These are phyloP conservation scores for Phlegmacium glaucopus DNA, from an alignment of 768 basidiomycete species.

Conservation along the genomic window DNA sequence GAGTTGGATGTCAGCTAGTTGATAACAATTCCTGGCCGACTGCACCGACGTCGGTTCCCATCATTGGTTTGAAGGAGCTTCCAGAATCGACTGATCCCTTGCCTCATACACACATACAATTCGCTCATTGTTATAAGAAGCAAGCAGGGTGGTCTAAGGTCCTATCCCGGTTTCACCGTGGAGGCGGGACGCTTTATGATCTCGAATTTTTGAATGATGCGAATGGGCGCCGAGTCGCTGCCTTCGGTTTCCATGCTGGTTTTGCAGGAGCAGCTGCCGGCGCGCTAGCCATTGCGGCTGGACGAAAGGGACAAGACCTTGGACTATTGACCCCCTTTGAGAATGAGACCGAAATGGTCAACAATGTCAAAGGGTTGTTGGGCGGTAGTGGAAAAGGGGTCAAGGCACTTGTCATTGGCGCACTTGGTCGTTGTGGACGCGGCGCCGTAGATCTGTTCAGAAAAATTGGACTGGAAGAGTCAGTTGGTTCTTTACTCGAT, in stretches of 20 bases:
- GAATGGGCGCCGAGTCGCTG: slow-evolving; percentile 86
- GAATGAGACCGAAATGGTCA: slow-evolving; percentile 84
- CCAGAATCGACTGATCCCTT: slow-evolving; percentile 78
- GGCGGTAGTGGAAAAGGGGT: slow-evolving; percentile 69
- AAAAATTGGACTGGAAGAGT: slow-evolving; percentile 96
- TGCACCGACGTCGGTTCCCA: slow-evolving; percentile 71
- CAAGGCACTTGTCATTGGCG: slow-evolving; percentile 92
- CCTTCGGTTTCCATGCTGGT: slow-evolving; percentile 97
- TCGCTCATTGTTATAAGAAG: slow-evolving; percentile 96
- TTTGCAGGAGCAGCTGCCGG: slow-evolving; percentile 97
- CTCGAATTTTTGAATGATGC: slow-evolving; percentile 92
- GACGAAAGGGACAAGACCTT: slow-evolving; percentile 55
- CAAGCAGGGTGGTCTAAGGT: slow-evolving; percentile 92
- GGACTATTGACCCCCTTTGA: slow-evolving; percentile 75
- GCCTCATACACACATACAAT: slow-evolving; percentile 94
- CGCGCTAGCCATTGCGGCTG: slow-evolving; percentile 74
- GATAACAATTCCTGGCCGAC: slow-evolving; percentile 86
- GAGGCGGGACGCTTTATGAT: slow-evolving; percentile 87
- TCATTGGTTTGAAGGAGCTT: slow-evolving; percentile 98
- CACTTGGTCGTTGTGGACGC: slow-evolving; percentile 89
- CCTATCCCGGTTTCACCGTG: slow-evolving; percentile 80
- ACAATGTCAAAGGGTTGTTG: slow-evolving; percentile 61
- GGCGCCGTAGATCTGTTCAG: slow-evolving; percentile 95
- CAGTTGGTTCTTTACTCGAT: slow-evolving; percentile 30
- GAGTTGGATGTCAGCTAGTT: slow-evolving; percentile 87